These are phyloP conservation scores for Penicillium egyptiacum DNA, from an alignment of 495 filamentous ascomycete genomes.

Conservation along the genomic window DNA sequence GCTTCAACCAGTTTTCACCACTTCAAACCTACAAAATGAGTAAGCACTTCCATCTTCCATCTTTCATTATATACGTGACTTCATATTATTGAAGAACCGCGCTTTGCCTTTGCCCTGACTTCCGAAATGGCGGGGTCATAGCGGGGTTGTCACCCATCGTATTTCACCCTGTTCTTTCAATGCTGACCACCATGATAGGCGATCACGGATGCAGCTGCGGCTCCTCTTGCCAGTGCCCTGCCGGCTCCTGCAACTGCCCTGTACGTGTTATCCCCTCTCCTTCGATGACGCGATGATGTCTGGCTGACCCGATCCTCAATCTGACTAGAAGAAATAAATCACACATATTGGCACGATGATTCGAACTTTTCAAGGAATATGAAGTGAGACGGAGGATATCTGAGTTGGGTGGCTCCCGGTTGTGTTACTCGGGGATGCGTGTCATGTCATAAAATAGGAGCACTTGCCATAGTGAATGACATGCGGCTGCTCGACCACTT, in stretches of 20 bases:
- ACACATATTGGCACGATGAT: conserved; percentile 3
- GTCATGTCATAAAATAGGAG: conserved; percentile 5
- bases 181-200: conserved; percentile 30
- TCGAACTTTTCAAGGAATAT: neutral
- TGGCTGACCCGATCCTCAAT: conserved; percentile 16
- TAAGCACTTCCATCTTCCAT: conserved; percentile 11
- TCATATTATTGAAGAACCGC: neutral
- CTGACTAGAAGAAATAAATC: conserved; percentile 32
- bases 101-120: neutral
- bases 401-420: neutral
- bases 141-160: conserved; percentile 23
- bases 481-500: conserved; percentile 18
- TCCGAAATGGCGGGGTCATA: conserved; percentile 27
- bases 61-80: neutral
- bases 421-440: neutral
- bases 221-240: conserved; percentile 48
- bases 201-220: conserved; percentile 49
- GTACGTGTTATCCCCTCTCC: conserved; percentile 27
- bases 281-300: neutral
- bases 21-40: conserved; percentile 26
- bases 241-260: conserved; percentile 48
- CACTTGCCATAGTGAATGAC: conserved; percentile 12
- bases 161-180: conserved; percentile 11
- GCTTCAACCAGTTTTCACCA: conserved; percentile 1
- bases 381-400: conserved; percentile 4